Base-by-base conservation (phyloP, 129 eudicot species). In the Smallanthus sonchifolius region DNA sequence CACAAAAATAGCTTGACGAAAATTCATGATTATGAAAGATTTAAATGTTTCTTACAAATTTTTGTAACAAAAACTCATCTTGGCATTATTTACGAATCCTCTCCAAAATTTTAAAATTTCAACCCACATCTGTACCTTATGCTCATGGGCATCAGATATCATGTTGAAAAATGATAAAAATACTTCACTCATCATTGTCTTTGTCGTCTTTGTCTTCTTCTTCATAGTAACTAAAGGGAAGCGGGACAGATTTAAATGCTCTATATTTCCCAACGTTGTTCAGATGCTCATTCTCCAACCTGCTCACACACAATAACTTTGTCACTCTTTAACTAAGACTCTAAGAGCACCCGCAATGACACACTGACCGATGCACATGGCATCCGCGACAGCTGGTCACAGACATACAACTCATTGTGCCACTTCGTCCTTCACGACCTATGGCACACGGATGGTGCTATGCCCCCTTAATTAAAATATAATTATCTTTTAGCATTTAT, bases 211-310 rank as follows among this genome's bases (percentile, higher is more conserved):
- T n/a, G 3, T 75, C 56, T 7, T 84, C 83, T 35, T 78, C 92
- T 59, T 86, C 85, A 30, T 84, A 77, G 76, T 88, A 89, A 71
- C 76, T 74, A 79, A 89, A 92, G 8, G 97, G 96, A 54, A 89
- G 92, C 42, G 97, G 96, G 39, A 92, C 92, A 0, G 91, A 85
- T 80, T 69, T 92, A 87, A 91, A 92, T 24, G 97, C 97, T 51
- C 97, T 79, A 76, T 80, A 92, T 59, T 70, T 92, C 10, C 97
- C 97, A 5, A 92, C 92, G 55, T 91, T 91, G 80, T 88, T 88
- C 75, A 91, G 70, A 67, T 88, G 97, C 79, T 91, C 97, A 44
- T 91, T 92, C 79, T 92, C 97, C 89, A 92, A 67, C 76, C 88
- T 88, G 88, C 30, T 43, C 60, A 67, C 52, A 74, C 42, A 69